These are phyloP conservation scores for Blakeslea trispora DNA, from an alignment of 371 early-diverging fungal species.

Conservation along the genomic window DNA sequence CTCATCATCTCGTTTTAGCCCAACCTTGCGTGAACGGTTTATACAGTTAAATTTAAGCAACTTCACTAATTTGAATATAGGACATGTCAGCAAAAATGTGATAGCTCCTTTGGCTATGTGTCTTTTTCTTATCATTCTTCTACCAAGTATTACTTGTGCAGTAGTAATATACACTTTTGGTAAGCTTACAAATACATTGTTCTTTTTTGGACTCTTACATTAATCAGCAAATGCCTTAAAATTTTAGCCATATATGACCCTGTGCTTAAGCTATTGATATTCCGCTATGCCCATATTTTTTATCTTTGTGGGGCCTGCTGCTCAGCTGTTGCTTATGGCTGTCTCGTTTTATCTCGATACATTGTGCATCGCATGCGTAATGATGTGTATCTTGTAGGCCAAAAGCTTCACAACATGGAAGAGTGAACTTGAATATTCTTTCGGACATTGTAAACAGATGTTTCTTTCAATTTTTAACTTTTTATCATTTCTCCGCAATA, in stretches of 20 bases:
- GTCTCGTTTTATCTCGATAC: constrained; percentile 18
- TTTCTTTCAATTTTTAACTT: background rate
- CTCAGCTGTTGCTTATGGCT: background rate
- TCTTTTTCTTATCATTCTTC: background rate
- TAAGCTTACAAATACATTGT: constrained; percentile 7
- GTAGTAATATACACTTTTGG: constrained; percentile 14
- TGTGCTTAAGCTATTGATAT: constrained; percentile 24
- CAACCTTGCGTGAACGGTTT: background rate
- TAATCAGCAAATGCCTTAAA: constrained; percentile 5
- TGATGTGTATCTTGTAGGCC: constrained; percentile 61
- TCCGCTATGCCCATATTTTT: constrained; percentile 39
- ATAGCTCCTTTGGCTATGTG: constrained; percentile 23
- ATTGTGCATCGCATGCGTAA: constrained; percentile 60
- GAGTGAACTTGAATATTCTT: background rate
- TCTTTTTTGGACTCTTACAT: background rate
- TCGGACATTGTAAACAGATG: background rate
- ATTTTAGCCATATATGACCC: constrained; percentile 27
- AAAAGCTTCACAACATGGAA: constrained; percentile 58
- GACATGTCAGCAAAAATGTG: constrained; percentile 11
- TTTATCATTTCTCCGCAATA: background rate
- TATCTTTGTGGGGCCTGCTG: constrained; percentile 12
- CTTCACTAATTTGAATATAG: constrained; percentile 13
- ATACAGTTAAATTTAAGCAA: constrained; percentile 10
- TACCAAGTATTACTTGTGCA: constrained; percentile 11
- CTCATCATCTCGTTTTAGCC: constrained; percentile 27